Percentiles rank a stretch among this genome's conserved stretches.
These are phyloP conservation scores for Pholiota microspora DNA, from an alignment of 768 basidiomycete genomes.

Conservation along the genomic window DNA sequence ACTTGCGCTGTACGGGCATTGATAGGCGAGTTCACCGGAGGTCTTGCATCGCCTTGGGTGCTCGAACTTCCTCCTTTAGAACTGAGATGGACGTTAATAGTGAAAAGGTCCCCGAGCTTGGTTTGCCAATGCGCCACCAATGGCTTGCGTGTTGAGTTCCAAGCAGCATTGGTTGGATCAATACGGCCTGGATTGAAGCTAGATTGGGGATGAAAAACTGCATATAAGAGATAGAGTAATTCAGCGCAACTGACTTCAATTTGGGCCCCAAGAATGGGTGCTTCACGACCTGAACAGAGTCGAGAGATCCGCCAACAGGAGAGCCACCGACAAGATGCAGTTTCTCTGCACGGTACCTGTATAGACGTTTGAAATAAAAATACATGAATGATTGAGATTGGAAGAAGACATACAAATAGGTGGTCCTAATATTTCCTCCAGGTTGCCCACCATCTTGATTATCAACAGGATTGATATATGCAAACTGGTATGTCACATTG, in stretches of 20 bases:
- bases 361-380: not conserved
- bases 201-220: slow-evolving; percentile 1
- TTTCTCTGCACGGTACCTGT: slow-evolving; percentile 48
- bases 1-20: slow-evolving; percentile 50
- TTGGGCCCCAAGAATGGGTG: slow-evolving; percentile 30
- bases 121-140: slow-evolving; percentile 58
- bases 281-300: slow-evolving; percentile 35
- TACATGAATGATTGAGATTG: not conserved
- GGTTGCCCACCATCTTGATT: slow-evolving; percentile 58
- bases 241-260: slow-evolving; percentile 36
- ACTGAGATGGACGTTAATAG: slow-evolving; percentile 58
- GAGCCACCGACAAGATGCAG: slow-evolving; percentile 44
- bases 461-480: slow-evolving; percentile 51
- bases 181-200: slow-evolving; percentile 66
- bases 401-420: slow-evolving; percentile 41
- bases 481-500: slow-evolving; percentile 44
- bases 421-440: slow-evolving; percentile 63
- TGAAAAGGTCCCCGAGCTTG: slow-evolving; percentile 45
- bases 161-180: slow-evolving; percentile 52
- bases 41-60: slow-evolving; percentile 52
- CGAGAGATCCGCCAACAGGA: slow-evolving; percentile 45
- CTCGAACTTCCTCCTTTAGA: slow-evolving; percentile 59
- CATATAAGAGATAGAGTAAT: not conserved
- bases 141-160: slow-evolving; percentile 58
- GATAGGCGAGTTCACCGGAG: slow-evolving; percentile 54